Base-by-base conservation (phyloP, 2,329 filamentous ascomycete genomes). In the Fusarium sp. region DNA sequence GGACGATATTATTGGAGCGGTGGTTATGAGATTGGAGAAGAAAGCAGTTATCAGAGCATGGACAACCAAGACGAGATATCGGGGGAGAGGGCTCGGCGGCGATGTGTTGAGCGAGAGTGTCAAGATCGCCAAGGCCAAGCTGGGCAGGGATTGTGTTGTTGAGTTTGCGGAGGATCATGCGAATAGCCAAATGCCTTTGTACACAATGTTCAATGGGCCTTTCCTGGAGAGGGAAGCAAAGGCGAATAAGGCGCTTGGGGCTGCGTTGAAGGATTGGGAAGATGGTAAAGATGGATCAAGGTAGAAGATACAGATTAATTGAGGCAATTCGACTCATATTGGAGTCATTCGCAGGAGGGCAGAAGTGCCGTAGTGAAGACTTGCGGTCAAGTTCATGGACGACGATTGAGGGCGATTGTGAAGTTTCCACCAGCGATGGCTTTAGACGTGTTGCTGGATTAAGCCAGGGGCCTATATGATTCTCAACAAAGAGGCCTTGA, bases 151-250 rank as follows among this genome's bases (percentile, higher is more conserved):
- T 10, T 86, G 85, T 6, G 81, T 85, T 50, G 82, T 94, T 57
- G 86, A 88, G 14, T 96, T 97, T 78, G 91, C 90, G 6, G 80
- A 83, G n/a, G 87, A 91, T 62, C 93, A 97, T 83, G 93, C 92
- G 49, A 93, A 94, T 84, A 88, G 88, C 66, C 79, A 79, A 30
- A 83, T 86, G 71, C 79, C 91, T 14, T 77, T 93, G 43, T 86
- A 87, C 28, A 80, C 81, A 49, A 77, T 86, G 43, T 92, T 91
- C 74, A 90, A 90, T 74, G 79, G 81, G 3, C 79, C 80, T 0
- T 89, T 93, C 72, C 80, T 85, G 59, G 83, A 79, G 74, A 80
- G 82, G 37, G 89, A 93, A 75, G 79, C 79, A 48, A 82, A 80
- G 74, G 89, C 89, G 1, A 80, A 80, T 8, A 81, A 78, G 76